These are phyloP conservation scores for Aureobasidium mangrovei DNA, from an alignment of 2,329 filamentous ascomycete genomes.

Conservation along the genomic window DNA sequence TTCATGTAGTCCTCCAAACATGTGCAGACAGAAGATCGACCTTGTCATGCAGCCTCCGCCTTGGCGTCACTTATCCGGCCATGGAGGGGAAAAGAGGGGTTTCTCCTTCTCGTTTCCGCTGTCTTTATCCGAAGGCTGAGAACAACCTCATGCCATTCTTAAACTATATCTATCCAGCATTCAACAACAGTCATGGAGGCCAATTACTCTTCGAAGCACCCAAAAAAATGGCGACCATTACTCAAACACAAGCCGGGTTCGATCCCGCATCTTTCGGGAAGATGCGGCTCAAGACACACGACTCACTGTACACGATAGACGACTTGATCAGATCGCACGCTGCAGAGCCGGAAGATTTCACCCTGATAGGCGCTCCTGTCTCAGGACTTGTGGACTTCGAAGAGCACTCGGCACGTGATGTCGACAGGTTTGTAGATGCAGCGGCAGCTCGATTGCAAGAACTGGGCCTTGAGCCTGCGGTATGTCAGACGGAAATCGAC, in stretches of 20 bases:
- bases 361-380: conserved; percentile 25
- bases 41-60: too few relatives aligned
- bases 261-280: conserved; percentile 6
- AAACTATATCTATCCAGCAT: too few relatives aligned
- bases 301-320: conserved; percentile 22
- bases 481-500: conserved; percentile 14
- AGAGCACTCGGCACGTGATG: conserved; percentile 22
- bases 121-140: too few relatives aligned
- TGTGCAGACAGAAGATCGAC: too few relatives aligned
- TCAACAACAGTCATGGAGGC: too few relatives aligned
- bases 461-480: conserved; percentile 23
- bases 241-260: neutral
- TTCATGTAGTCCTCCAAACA: too few relatives aligned
- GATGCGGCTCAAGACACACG: conserved; percentile 7
- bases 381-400: conserved; percentile 23
- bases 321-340: conserved; percentile 27
- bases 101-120: too few relatives aligned
- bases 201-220: too few relatives aligned
- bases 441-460: conserved; percentile 20
- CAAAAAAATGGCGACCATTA: neutral
- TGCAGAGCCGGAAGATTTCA: conserved; percentile 21
- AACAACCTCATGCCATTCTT: too few relatives aligned
- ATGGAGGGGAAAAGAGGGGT: too few relatives aligned
- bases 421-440: conserved; percentile 23
- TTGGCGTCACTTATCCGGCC: too few relatives aligned